Base-by-base conservation (phyloP, 2,329 filamentous ascomycete species). In the Alternaria tenuissima region DNA sequence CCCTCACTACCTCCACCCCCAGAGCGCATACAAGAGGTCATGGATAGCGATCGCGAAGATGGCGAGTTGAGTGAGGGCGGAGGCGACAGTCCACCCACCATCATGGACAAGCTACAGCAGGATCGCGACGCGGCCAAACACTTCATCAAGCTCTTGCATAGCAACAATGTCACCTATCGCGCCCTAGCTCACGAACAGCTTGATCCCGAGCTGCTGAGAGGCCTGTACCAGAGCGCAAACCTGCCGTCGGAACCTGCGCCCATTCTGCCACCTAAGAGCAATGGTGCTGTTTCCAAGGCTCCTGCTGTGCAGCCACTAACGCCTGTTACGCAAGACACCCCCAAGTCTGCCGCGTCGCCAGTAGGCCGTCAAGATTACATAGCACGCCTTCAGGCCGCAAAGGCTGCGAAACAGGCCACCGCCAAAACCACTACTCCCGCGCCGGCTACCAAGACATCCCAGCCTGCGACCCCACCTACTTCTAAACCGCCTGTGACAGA, bases 351-450 rank as follows among this genome's bases (percentile, higher is more conserved):
- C 26, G 62, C 57, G 22, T 69, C 68, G 32, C 57, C 65, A 44
- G 55, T 58, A 12, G 66, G 68, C 8, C 85, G 91, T 22, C 92
- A 91, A 67, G 91, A 93, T 65, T 87, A 91, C 42, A 92, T 94
- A 61, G 91, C 91, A 4, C 87, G 89, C 49, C 84, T 93, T 56
- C 83, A 93, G 55, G 91, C 91, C n/a, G 88, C 87, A 1, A 93
- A 91, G 75, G 86, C 87, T 34, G 91, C 89, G 54, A 69, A 74
- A 58, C 58, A 64, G 42, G 63, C 62, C 24, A 65, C 71, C 18
- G 62, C 55, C 20, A 53, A 66, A 24, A 28, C 56, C 16, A 39
- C 52, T 7, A 54, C 65, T 9, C 53, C 62, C 16, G 44, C 65
- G 14, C 51, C 64, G 2, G 61, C 61, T 11, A 54, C 51, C 14